Evolutionary conservation across 1,139 yeast species (phyloP), one percentile per base, ranked within the genome.

Genomic region (Yamadazyma conglobata): DNA sequence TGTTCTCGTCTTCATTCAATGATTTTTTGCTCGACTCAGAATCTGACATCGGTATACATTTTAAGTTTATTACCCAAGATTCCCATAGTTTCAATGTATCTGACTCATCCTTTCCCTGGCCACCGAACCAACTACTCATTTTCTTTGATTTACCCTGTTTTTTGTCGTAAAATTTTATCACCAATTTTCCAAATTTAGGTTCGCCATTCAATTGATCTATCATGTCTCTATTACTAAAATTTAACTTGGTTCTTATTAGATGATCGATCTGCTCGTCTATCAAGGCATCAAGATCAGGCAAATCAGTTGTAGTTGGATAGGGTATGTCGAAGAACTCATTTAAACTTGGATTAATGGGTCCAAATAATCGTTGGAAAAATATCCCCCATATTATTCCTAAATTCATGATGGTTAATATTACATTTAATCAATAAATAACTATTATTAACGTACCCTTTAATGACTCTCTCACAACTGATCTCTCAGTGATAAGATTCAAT

Each of bases 311-410:
- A 47, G 60, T 52, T 5, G 77, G 73, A 42, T 71, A 73, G 5
- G 75, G 59, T 9, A 69, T 54, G 15, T 58, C 65, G 17, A 68
- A 50, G 39, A 73, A 72, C 30, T 64, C 67, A 28, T 52, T 56
- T 2, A 71, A 68, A 14, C 62, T 52, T 2, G 93, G 89, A 1
- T 60, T 55, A 15, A 82, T 64, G 2, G 81, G 73, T 0, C 91
- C 89, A 51, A 84, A 79, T 19, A 82, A 60, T 27, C 94, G 58
- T 36, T 79, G 77, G 51, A 84, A 84, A 52, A 84, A 73, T 16
- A 84, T 74, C 2, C 85, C 63, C 65, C 84, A 78, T 37, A 82
- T 52, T 21, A 81, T 54, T 4, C 87, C 91, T 64, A 34, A 15
- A 18, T 11, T 4, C n/a, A n/a, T n/a, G n/a, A n/a, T n/a, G 8